phyloP scores from a whole-genome alignment of 371 early-diverging fungal genomes.

The Actinomortierella ambigua region DNA sequence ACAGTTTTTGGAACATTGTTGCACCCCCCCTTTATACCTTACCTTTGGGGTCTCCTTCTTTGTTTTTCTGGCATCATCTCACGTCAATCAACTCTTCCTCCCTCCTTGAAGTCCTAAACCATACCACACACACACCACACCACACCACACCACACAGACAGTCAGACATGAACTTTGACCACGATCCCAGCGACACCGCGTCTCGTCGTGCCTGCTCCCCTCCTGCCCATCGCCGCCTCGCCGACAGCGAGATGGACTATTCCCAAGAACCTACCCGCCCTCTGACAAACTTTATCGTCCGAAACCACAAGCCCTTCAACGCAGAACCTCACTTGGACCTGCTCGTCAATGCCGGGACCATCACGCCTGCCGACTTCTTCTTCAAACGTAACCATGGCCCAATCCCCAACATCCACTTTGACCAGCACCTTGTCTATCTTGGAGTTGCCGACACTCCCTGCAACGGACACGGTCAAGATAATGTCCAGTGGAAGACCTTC shows the following conservation, averaged over 20 bases:
- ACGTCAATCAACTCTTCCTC: too few relatives aligned
- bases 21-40: too few relatives aligned
- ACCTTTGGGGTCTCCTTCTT: too few relatives aligned
- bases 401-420: slow-evolving; percentile 70
- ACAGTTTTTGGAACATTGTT: too few relatives aligned
- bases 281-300: slow-evolving; percentile 45
- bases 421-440: slow-evolving; percentile 51
- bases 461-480: not conserved
- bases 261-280: slow-evolving; percentile 26
- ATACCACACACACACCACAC: not conserved
- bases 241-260: slow-evolving; percentile 21
- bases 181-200: too few relatives aligned
- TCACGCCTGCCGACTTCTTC: slow-evolving; percentile 59
- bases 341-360: slow-evolving; percentile 52
- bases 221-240: slow-evolving; percentile 10
- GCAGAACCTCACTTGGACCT: slow-evolving; percentile 58
- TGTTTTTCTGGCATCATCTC: too few relatives aligned
- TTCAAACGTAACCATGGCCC: slow-evolving; percentile 87
- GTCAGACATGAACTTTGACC: too few relatives aligned
- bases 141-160: not conserved
- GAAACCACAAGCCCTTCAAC: slow-evolving; percentile 59
- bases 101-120: too few relatives aligned
- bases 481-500: slow-evolving; percentile 16
- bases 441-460: slow-evolving; percentile 20
- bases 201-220: slow-evolving; percentile 4